Base-by-base conservation (phyloP, 495 filamentous ascomycete species). In the Aspergillus egyptiacus region DNA sequence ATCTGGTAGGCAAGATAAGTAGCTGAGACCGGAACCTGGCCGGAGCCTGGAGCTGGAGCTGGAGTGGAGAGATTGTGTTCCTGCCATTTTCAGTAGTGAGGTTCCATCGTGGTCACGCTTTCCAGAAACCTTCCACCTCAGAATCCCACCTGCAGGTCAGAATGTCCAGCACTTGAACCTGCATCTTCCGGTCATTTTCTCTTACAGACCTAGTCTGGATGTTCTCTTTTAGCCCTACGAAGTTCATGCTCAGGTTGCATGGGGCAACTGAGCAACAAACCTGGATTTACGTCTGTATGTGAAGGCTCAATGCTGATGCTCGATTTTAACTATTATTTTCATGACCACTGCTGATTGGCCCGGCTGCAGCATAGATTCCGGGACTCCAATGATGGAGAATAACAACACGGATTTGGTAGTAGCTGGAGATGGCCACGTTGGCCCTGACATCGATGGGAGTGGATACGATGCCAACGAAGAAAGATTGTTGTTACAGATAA, bases 401-500 rank as follows among this genome's bases (percentile, higher is more conserved):
- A 48, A 15, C 38, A n/a, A 15, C 22, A 14, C 14, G 14, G n/a
- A 43, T 1, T n/a, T 13, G 17, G 17, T 25, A 17, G 14, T 19
- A 24, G n/a, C 10, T 30, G 38, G 13, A n/a, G 38, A 42, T 18
- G 11, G 10, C 20, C 27, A 35, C 1, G 2, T 31, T 13, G 38
- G 8, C 1, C 3, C 48, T 2, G 20, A 36, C 6, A 3, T 28
- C 15, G 31, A 40, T 17, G n/a, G n/a, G 11, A 35, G 20, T 18
- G 23, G 17, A n/a, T 58, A 45, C 25, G 47, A 53, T 18, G 23
- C 51, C 7, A 51, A 49, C 7, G 58, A 61, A n/a, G 58, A 61
- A n/a, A n/a, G 56, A 19, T 19, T 61, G 6, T 48, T 61, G 2
- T 33, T 61, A 15, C 55, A 47, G 18, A 55, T 61, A 36, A 51